Evolutionary conservation across 2,329 filamentous ascomycete genomes (phyloP), one percentile per base, ranked within the genome.

Genomic region (Penicillium capsulatum): DNA sequence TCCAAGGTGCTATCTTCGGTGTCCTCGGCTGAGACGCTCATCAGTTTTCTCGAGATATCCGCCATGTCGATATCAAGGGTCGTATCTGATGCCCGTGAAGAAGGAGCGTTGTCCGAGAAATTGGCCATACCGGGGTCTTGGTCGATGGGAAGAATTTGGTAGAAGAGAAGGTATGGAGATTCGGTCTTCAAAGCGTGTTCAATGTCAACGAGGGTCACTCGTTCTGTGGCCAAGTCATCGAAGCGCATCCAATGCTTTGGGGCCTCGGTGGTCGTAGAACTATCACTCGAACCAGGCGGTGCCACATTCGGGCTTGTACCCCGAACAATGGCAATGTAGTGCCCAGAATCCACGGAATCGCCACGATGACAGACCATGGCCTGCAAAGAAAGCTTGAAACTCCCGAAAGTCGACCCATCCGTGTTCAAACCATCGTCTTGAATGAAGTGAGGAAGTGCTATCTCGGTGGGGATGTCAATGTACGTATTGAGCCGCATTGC

Each of bases 111-210:
- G 24, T 72, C 69, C 6, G 53, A 51, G 14, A 59, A 36, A 31
- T 60, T 63, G 31, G 57, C 55, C 27, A 60, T 54, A 4, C 58
- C 59, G 13, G 64, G 65, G 47, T 84, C 76, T 40, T 90, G 85
- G 19, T 87, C 79, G 56, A 94, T 88, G 0, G 91, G 90, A 19
- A 94, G 78, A 28, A 97, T 86, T 63, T 96, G 91, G 58, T 96
- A 98, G 64, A 97, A 97, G 0, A 98, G 72, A 5, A 97, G 76
- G 61, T 97, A 97, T 0, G 92, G 91, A 62, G 88, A 94, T 62
- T 96, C 90, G n/a, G 84, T 77, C 51, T 80, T 83, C 34, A 97
- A 68, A 0, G 86, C 83, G 51, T 83, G 69, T 45, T 86, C 82
- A 47, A 96, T 84, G 55, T 94, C 80, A 34, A 96, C 81, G 38